These are phyloP conservation scores for Trichophyton simii DNA, from an alignment of 2,329 filamentous ascomycete genomes.

Conservation along the genomic window DNA sequence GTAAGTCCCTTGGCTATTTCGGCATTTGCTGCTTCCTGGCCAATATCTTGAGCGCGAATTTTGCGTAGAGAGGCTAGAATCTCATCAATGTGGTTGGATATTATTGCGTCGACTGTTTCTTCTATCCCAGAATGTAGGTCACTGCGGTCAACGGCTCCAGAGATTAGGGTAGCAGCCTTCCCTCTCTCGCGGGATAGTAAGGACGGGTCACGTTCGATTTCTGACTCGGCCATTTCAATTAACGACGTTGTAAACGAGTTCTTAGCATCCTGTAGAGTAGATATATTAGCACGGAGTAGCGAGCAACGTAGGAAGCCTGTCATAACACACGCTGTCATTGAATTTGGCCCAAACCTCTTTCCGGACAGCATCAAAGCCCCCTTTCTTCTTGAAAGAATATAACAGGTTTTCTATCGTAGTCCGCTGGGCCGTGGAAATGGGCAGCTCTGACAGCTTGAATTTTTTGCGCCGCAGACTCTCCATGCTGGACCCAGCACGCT, in stretches of 20 bases:
- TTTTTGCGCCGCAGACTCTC: conserved; percentile 33
- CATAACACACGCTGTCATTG: conserved; percentile 37
- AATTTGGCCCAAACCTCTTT: conserved; percentile 50
- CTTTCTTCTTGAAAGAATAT: conserved; percentile 54
- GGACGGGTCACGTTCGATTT: conserved; percentile 51
- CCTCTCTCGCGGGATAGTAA: conserved; percentile 49
- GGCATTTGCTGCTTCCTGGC: conserved; percentile 42
- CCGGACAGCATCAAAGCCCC: conserved; percentile 50
- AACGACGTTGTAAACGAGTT: conserved; percentile 40
- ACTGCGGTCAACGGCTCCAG: conserved; percentile 51
- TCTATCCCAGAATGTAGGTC: conserved; percentile 50
- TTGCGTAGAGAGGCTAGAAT: conserved; percentile 45
- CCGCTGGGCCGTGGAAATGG: conserved; percentile 46
- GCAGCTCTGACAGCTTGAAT: conserved; percentile 49
- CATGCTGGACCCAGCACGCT: conserved; percentile 18
- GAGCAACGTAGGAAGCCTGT: background rate
- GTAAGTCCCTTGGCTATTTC: conserved; percentile 46
- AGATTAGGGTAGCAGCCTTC: conserved; percentile 50
- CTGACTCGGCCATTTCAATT: conserved; percentile 44
- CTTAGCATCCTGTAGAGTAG: conserved; percentile 37
- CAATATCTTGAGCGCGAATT: conserved; percentile 46
- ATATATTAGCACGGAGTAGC: background rate
- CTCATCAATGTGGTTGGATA: conserved; percentile 41
- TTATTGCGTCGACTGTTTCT: conserved; percentile 41
- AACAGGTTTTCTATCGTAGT: conserved; percentile 48